Evolutionary conservation across 2,329 filamentous ascomycete species (phyloP), one percentile per base, ranked within the genome.

Genomic region (Pseudogymnoascus pannorum): DNA sequence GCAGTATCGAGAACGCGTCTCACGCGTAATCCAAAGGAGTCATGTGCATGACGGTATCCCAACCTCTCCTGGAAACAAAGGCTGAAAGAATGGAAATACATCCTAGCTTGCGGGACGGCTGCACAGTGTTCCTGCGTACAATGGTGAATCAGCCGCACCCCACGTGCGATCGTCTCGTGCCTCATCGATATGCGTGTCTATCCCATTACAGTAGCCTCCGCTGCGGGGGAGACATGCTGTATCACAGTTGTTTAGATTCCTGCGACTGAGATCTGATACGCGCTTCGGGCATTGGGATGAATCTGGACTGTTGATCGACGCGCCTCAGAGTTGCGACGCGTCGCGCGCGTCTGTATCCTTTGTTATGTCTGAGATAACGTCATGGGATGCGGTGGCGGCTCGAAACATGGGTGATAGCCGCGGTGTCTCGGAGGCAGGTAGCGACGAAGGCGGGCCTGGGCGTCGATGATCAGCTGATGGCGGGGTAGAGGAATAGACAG

Each of bases 141-240:
- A 2, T 6, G 5, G 7, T 51, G 44, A 51, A 18, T 11, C 44
- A 51, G 3, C 44, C 3, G 7, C 44, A 51, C n/a, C 44, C 44
- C 44, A 51, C 44, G 44, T 29, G 44, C 44, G 24, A 51, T 51
- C 44, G 44, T 51, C 24, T 51, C 44, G 44, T 51, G 44, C 44
- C 24, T 16, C 44, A 51, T 51, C 44, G 44, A 5, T 29, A 51
- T 51, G 44, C 44, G 44, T 51, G 44, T 51, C 24, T 51, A 22
- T 51, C 44, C n/a, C 24, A 4, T 51, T 51, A 29, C 44, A 20
- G 44, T 22, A 51, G 44, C 44, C 24, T 51, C 44, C 44, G 44
- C 12, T 29, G 44, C 44, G 44, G 44, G 44, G 44, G 44, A 18
- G 44, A 51, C 24, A 51, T 18, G 1, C 44, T 51, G 44, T 51